Evolutionary conservation across 441 rosid genomes (phyloP).

Genomic region (Populus hybrid): DNA sequence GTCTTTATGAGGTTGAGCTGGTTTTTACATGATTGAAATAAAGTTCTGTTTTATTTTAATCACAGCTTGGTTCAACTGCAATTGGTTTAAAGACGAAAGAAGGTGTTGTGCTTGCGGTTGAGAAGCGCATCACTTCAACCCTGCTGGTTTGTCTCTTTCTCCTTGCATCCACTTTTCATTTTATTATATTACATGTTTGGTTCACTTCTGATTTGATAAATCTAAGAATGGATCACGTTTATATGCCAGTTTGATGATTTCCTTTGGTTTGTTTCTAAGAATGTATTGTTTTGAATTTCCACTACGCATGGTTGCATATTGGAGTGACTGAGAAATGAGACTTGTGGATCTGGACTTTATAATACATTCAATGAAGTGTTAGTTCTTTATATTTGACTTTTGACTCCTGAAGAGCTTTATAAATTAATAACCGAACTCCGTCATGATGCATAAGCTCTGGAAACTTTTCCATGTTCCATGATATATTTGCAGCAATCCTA

Average conservation of each 20-base stretch:
- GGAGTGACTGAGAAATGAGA: neutral
- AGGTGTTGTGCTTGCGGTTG: constrained; percentile 98
- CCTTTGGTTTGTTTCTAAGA: neutral
- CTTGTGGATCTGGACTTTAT: neutral
- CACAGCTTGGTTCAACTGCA: constrained; percentile 95
- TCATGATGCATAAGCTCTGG: neutral
- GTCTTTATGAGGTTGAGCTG: neutral
- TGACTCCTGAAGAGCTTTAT: neutral
- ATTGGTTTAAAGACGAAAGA: constrained; percentile 93
- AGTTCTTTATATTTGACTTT: neutral
- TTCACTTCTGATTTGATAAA: neutral
- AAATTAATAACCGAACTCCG: neutral
- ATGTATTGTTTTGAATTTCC: neutral
- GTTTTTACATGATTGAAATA: neutral
- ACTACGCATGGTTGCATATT: neutral
- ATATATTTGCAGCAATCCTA: neutral
- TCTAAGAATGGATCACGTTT: neutral
- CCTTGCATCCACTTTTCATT: constrained; percentile 6
- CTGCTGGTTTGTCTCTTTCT: constrained; percentile 54
- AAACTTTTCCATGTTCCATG: neutral
- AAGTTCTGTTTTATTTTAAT: neutral
- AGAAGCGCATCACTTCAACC: constrained; percentile 95
- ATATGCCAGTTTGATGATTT: neutral
- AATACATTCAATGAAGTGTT: neutral
- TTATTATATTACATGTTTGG: neutral